Percentiles rank a stretch among this genome's conserved stretches.
Conservation (phyloP, 805 yeast genomes). For the Suhomyces sp. region DNA sequence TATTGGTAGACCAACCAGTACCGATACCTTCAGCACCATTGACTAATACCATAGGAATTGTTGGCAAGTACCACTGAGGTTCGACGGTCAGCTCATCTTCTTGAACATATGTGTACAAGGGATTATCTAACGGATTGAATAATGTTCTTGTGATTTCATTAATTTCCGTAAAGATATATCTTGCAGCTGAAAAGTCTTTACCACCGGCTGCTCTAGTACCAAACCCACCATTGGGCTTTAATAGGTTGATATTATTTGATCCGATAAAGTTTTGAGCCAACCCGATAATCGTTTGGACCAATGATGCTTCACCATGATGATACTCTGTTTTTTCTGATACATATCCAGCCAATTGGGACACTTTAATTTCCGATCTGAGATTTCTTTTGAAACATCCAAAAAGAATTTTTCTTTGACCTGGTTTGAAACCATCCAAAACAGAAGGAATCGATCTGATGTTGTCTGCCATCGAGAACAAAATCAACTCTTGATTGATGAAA, state of each 20-base stretch:
- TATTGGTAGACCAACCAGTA: slow-evolving; percentile 95
- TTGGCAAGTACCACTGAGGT: slow-evolving; percentile 93
- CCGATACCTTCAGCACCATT: slow-evolving; percentile 99
- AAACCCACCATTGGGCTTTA: slow-evolving; percentile 91
- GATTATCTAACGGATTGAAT: slow-evolving; percentile 77
- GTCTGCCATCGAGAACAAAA: slow-evolving; percentile 94
- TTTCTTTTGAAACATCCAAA: slow-evolving; percentile 85
- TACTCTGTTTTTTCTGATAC: slow-evolving; percentile 87
- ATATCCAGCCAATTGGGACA: slow-evolving; percentile 86
- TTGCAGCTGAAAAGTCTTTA: slow-evolving; percentile 96
- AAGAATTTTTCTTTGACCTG: slow-evolving; percentile 93
- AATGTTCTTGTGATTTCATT: slow-evolving; percentile 70
- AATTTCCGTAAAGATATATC: slow-evolving; percentile 90
- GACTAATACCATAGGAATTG: slow-evolving; percentile 91
- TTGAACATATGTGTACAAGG: slow-evolving; percentile 72
- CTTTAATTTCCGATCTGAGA: slow-evolving; percentile 74
- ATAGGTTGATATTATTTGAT: slow-evolving; percentile 77
- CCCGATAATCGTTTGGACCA: slow-evolving; percentile 87
- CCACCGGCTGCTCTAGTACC: slow-evolving; percentile 98
- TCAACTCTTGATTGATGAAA: slow-evolving; percentile 91
- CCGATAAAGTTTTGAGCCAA: slow-evolving; percentile 95
- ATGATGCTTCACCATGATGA: slow-evolving; percentile 91
- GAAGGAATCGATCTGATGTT: slow-evolving; percentile 94
- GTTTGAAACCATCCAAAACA: slow-evolving; percentile 91
- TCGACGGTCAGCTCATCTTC: slow-evolving; percentile 94